Evolutionary conservation across 495 filamentous ascomycete species (phyloP), one percentile per base, ranked within the genome.

Genomic region (Talaromyces stipitatus): DNA sequence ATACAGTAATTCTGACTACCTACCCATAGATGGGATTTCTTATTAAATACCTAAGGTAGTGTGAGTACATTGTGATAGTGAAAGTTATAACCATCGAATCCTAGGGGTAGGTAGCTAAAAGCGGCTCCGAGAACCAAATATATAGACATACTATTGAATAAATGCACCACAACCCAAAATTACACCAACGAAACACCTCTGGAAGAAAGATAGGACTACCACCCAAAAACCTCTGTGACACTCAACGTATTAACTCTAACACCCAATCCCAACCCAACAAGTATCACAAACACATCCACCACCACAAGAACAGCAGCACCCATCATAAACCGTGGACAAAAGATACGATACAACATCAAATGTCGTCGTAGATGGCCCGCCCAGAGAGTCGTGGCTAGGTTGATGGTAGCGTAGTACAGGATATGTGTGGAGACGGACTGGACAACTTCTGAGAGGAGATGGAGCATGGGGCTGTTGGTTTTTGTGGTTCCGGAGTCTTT

Each of bases 331-430:
- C 91, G 69, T 29, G 94, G 94, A 68, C 76, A 85, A 62, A 98
- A 98, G 52, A 98, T 90, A n/a, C 95, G 83, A 71, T 92, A 97
- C 28, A 98, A 77, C 95, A 98, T 98, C 47, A 98, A 76, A 73
- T 99, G 94, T 50, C 94, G 79, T 33, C 95, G 75, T 52, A 99
- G 73, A 63, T 88, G 82, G 6, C 89, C 91, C 0, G 92, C 90
- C 86, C 90, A 95, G 70, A 88, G 85, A 59, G 88, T 91, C 3
- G 90, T 95, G 0, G 90, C 89, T 10, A 94, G 72, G 32, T 85
- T 84, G 64, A 96, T 82, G 24, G 86, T 84, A 3, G 90, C 87
- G 58, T 90, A 88, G 63, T 91, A 96, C 3, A 90, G 75, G 5
- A 92, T 69, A 64, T 94, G 87, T 2, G 84, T 88, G 48, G 76